phyloP scores from a whole-genome alignment of 164 flowering plant genomes.

The Macadamia integrifolia region DNA sequence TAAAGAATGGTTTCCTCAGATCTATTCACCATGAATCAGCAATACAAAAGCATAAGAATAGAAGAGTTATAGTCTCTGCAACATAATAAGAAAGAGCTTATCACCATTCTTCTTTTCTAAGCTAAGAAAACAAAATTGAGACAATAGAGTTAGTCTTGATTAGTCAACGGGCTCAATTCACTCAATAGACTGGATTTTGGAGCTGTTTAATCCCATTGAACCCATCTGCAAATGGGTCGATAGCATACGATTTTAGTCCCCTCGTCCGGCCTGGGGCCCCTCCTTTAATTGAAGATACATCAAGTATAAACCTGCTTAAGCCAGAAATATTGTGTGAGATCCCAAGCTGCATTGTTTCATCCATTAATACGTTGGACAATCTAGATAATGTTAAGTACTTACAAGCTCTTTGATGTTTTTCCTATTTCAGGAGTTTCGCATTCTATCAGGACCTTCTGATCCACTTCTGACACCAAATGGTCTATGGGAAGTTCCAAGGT shows the following conservation, averaged over 20 bases:
- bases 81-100: not conserved
- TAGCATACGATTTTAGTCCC: conserved; percentile 51
- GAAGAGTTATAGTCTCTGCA: no score
- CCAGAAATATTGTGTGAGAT: not conserved
- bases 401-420: conserved; percentile 40
- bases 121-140: conserved; percentile 2
- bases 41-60: not conserved
- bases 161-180: conserved; percentile 1
- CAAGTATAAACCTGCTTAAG: conserved; percentile 57
- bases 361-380: no score
- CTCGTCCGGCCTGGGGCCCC: conserved; percentile 95
- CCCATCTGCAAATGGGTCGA: conserved; percentile 34
- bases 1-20: not conserved
- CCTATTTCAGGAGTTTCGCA: conserved; percentile 29
- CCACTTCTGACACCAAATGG: conserved; percentile 33
- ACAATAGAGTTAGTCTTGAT: conserved; percentile 12
- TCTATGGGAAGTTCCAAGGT: conserved; percentile 28
- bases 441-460: conserved; percentile 40
- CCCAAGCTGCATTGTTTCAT: no score
- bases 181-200: conserved; percentile 5
- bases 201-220: conserved; percentile 23
- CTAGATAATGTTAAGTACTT: conserved; percentile 14
- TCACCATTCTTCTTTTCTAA: no score
- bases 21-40: not conserved
- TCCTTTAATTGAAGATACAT: conserved; percentile 65